Evolutionary conservation across 176 grass and related monocot species (phyloP).

Genomic region (Aegilops sharonensis): DNA sequence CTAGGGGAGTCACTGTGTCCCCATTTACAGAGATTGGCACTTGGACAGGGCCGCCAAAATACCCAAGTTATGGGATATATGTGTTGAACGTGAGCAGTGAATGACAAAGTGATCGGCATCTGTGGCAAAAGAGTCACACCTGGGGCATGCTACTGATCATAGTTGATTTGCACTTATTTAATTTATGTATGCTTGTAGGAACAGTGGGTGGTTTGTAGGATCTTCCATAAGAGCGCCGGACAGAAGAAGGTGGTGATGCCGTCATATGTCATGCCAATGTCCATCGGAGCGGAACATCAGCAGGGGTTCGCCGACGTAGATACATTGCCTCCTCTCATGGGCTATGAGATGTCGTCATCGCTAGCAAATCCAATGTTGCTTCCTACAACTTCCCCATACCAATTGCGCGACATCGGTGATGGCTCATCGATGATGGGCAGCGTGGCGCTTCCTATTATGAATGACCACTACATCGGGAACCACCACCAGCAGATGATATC

Average conservation of each 20-base stretch:
- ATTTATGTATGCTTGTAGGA: constrained; percentile 25
- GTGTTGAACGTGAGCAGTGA: background rate
- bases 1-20: background rate
- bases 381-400: background rate
- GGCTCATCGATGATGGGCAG: background rate
- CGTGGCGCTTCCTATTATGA: background rate
- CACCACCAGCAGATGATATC: background rate
- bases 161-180: background rate
- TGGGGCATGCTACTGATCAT: background rate
- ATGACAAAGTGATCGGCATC: background rate
- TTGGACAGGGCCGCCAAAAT: too few relatives aligned
- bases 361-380: background rate
- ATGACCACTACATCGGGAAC: background rate
- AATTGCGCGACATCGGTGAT: rapidly evolving
- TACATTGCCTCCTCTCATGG: background rate
- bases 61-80: too few relatives aligned
- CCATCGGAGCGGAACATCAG: background rate
- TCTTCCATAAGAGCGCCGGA: constrained; percentile 52
- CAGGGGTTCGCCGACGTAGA: background rate
- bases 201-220: constrained; percentile 54
- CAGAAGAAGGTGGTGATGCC: constrained; percentile 10
- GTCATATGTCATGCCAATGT: background rate
- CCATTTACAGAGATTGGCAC: background rate
- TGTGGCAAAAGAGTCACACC: background rate
- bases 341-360: background rate